Evolutionary conservation across 352 stramenopile genomes (phyloP), one percentile per base, ranked within the genome.

Genomic region (Blastocystis sp.): DNA sequence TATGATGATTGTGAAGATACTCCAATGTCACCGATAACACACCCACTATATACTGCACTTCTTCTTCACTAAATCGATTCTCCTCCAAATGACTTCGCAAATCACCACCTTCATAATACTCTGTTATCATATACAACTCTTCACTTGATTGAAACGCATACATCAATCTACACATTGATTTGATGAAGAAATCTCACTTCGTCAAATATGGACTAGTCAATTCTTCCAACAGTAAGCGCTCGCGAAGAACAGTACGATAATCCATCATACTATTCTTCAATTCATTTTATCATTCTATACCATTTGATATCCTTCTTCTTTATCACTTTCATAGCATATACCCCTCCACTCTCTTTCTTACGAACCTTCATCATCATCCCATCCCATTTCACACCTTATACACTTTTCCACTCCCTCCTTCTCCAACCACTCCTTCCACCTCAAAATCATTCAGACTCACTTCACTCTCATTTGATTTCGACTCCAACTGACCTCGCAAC

Each of bases 61-160:
- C 93, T 16, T 91, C 89, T 89, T 98, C 94, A 54, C 95, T 92
- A 87, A 98, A 97, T 61, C 94, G 92, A 88, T 94, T 91, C 89
- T 97, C 95, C 93, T 90, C 51, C 92, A 97, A 9, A 98, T 89
- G 89, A 98, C 94, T 89, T 97, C 97, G 87, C 44, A 99, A 90
- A 88, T 98, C 95, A 49, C 96, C 96, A 14, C 96, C 96, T 4
- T 94, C 91, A 89, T 94, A 98, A 79, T 97, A 98, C 89, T 99
- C 96, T 16, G 98, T 90, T 40, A 98, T 94, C 44, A 99, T 92
- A 89, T 97, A 98, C 34, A 98, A 90, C 88, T 98, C 97, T 78
- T 94, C 92, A 40, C 92, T 73, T 18, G 93, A 96, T 90, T 98
- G 95, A 89, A 97, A 97, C 38, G 94, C 93, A 89, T 95, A 98